These are phyloP conservation scores for Obelidium mucronatum DNA, from an alignment of 192 early-diverging fungal species.

Conservation along the genomic window DNA sequence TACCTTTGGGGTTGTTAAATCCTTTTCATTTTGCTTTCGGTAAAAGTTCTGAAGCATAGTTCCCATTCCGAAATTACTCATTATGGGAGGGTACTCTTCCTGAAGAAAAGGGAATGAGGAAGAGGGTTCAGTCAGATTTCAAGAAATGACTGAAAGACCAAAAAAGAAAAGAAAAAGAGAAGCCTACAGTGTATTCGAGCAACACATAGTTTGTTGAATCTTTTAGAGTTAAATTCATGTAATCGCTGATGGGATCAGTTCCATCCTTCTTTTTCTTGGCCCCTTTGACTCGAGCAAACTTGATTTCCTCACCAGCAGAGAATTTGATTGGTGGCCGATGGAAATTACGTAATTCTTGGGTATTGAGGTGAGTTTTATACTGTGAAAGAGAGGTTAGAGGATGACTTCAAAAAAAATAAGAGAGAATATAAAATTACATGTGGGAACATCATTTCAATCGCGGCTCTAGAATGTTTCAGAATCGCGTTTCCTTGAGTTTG, in stretches of 20 bases:
- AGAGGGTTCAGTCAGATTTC: neutral
- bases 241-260: conserved; percentile 71
- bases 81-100: conserved; percentile 94
- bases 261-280: conserved; percentile 71
- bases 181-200: conserved; percentile 83
- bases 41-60: conserved; percentile 95
- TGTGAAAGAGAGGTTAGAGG: conserved; percentile 39
- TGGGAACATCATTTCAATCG: conserved; percentile 78
- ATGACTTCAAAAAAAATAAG: neutral
- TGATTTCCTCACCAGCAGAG: conserved; percentile 62
- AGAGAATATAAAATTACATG: conserved; percentile 57
- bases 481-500: conserved; percentile 87
- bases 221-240: conserved; percentile 89
- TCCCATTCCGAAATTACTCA: conserved; percentile 96
- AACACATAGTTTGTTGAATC: conserved; percentile 84
- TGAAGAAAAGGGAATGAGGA: too few species aligned
- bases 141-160: too few species aligned
- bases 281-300: conserved; percentile 81
- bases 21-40: conserved; percentile 84
- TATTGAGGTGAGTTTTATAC: conserved; percentile 85
- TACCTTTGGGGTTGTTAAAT: conserved; percentile 77
- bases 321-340: conserved; percentile 84
- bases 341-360: conserved; percentile 84
- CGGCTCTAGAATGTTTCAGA: conserved; percentile 88
- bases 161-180: too few species aligned